Base-by-base conservation (phyloP, 352 stramenopile genomes). In the Globisporangium viniferum region DNA sequence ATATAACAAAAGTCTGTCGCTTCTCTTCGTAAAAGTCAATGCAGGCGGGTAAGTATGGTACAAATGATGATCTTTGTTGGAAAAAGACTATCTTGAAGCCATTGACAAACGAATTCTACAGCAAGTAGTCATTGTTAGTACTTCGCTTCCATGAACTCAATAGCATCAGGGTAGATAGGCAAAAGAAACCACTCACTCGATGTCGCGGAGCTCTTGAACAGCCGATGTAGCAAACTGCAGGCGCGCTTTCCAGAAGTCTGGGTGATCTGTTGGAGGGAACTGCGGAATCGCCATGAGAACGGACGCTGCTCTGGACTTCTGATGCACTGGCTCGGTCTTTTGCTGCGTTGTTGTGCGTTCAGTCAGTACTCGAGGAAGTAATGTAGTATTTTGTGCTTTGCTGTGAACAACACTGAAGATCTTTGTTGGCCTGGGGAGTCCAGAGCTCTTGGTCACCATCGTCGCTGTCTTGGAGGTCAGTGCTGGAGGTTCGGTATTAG, bases 231-330 rank as follows among this genome's bases (percentile, higher is more conserved):
- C 54, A 22, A 68, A 68, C 22, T 62, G 33, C 24, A 68, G 39
- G 33, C 63, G 63, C 63, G 48, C 56, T 68, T 33, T 68, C 63
- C 63, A 68, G 63, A 68, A 68, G 24, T 68, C 63, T 57, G 63
- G 63, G 7, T 62, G 55, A 14, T 62, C 54, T 41, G 18, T 22
- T 20, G 36, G 41, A 22, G 63, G 54, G 15, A 62, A 64, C 12
- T 64, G 24, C 4, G 31, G 31, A 29, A 57, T 22, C 44, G 33
- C 48, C 46, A 31, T 49, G 27, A 66, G 48, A 15, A 59, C 60
- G 1, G 60, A 48, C 10, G 14, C 18, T 59, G 31, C 6, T 33
- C 31, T 59, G 33, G 20, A 12, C 15, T 12, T 24, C 18, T 24
- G 44, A 49, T 24, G 46, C 7, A 7, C 27, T 35, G 10, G 22